Percentiles rank a stretch among this genome's conserved stretches.
Conservation (phyloP, 805 yeast genomes). For the Yamadazyma takamatsuzukensis region DNA sequence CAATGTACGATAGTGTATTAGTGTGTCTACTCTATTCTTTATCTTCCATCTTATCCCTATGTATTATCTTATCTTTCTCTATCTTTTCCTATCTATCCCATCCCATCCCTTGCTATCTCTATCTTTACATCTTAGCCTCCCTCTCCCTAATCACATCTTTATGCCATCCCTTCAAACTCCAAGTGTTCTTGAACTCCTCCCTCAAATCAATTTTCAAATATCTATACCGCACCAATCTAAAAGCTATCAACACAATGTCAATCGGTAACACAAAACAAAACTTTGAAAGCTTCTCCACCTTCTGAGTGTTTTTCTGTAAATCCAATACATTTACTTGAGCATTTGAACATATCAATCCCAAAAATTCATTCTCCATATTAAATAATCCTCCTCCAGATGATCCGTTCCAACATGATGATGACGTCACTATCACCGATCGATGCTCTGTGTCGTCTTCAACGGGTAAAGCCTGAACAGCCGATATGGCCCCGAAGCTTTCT, state of each 20-base stretch:
- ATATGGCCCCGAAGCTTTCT: slow-evolving; percentile 28
- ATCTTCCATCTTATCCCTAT: too few species aligned
- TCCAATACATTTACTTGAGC: slow-evolving; percentile 31
- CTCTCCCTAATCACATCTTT: too few species aligned
- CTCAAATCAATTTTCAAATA: background rate
- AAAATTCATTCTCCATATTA: slow-evolving; percentile 18
- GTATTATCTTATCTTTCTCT: too few species aligned
- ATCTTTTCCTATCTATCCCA: too few species aligned
- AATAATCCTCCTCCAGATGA: slow-evolving; percentile 49
- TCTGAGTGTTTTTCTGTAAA: slow-evolving; percentile 7
- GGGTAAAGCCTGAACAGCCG: slow-evolving; percentile 6
- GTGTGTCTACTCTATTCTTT: too few species aligned
- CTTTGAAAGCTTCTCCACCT: slow-evolving; percentile 27
- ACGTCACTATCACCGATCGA: slow-evolving; percentile 26
- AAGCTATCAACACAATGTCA: slow-evolving; percentile 26
- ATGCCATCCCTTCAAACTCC: too few species aligned
- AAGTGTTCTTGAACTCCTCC: slow-evolving; percentile 7
- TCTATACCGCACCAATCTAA: background rate
- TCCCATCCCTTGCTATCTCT: too few species aligned
- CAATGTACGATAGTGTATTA: too few species aligned
- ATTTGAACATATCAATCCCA: slow-evolving; percentile 45
- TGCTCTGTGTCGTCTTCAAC: background rate
- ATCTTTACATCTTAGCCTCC: too few species aligned
- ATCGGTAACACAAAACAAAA: slow-evolving; percentile 32
- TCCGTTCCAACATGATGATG: slow-evolving; percentile 49